Percentiles rank a stretch among this genome's conserved stretches.
Evolutionary conservation across 768 basidiomycete species (phyloP).

Genomic region (Tulasnella sp.): DNA sequence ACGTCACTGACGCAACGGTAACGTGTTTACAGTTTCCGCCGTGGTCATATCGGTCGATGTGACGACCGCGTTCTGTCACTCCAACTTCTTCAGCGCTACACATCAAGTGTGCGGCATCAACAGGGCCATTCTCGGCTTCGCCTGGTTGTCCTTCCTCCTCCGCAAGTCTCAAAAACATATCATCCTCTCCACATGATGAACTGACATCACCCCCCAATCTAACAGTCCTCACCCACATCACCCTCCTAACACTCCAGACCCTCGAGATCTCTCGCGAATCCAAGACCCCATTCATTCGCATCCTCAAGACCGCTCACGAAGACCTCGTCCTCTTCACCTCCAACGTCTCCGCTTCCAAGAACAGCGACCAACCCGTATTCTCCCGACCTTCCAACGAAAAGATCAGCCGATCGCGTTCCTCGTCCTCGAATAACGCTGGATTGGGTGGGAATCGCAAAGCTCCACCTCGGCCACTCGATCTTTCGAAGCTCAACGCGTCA

Average conservation of each 20-base stretch:
- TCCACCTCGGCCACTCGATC: slow-evolving; percentile 10
- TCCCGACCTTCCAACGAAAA: not conserved
- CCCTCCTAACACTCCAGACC: slow-evolving; percentile 1
- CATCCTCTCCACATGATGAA: not conserved
- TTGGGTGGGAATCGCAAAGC: not conserved
- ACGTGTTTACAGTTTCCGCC: slow-evolving; percentile 9
- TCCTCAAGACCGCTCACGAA: slow-evolving; percentile 2
- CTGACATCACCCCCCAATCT: not conserved
- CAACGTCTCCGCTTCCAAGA: not conserved
- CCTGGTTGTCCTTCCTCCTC: slow-evolving; percentile 5
- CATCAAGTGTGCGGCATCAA: not conserved
- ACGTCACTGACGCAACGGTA: no score
- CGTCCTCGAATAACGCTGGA: no score
- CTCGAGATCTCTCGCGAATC: not conserved
- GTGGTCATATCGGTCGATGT: not conserved
- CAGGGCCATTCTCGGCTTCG: slow-evolving; percentile 4
- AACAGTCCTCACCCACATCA: slow-evolving; percentile 4
- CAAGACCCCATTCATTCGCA: not conserved
- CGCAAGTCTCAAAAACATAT: not conserved
- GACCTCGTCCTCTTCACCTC: not conserved
- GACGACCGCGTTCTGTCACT: not conserved
- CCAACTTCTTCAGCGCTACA: not conserved
- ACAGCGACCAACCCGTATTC: not conserved
- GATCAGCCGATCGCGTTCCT: not conserved
- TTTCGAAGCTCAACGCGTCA: not conserved